Evolutionary conservation across 2,329 filamentous ascomycete genomes (phyloP), one percentile per base, ranked within the genome.

Genomic region (Fusarium sp.): DNA sequence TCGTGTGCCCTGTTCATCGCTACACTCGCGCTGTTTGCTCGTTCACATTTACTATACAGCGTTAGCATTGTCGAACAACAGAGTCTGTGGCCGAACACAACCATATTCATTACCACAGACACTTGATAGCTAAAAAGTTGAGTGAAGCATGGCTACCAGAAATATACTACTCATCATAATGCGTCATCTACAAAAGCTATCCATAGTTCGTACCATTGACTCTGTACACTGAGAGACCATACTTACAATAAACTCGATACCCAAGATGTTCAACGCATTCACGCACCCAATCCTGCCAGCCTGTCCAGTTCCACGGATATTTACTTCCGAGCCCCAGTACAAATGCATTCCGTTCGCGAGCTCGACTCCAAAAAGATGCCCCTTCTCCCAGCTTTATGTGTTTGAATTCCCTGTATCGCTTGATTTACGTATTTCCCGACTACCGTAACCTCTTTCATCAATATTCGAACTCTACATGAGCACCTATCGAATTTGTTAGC

Each of bases 391-490:
- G 45, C 57, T 56, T 40, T 55, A 56, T 68, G 34, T 71, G 34
- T 68, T 63, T 40, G 15, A 38, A 51, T 44, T 48, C 38, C 42
- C 40, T 42, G 33, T 51, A 46, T 51, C 63, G 56, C 61, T 26
- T 31, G 24, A 36, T 51, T 49, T 42, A n/a, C 46, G 34, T 34
- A 43, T 36, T 31, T 44, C 36, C 15, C 38, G 39, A 17, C 38
- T 33, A 28, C 38, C 49, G 15, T 39, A 44, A 31, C 56, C 36
- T 39, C 43, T 45, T 31, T 36, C 31, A 22, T 34, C 44, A 24
- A 48, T 31, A 44, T 31, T 18, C 28, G 39, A 33, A 28, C 9
- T 44, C 69, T 70, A 77, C 75, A 77, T 77, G 28, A 77, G 44
- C 39, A 77, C 66, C 75, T 77, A 28, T 18, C 14, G 4, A n/a